Percentiles rank a stretch among this genome's conserved stretches.
Evolutionary conservation across 352 stramenopile genomes (phyloP).

Genomic region (Albugo laibachii): DNA sequence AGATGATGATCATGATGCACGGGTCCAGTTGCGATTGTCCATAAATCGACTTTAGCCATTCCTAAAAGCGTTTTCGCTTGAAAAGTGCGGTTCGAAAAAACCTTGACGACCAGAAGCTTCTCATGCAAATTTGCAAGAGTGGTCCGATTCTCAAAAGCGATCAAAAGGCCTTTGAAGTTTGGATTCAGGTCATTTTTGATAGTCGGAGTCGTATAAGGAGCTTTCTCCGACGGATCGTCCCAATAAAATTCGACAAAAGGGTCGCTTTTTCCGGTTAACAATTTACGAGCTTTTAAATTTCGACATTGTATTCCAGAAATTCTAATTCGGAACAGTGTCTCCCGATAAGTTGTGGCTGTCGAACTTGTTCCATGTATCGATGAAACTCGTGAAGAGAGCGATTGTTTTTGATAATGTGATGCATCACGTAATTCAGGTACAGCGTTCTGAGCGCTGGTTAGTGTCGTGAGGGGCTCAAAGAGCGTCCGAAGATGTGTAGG

Average conservation of each 20-base stretch:
- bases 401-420: too few relatives aligned
- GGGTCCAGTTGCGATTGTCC: constrained; percentile 61
- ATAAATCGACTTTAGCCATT: constrained; percentile 52
- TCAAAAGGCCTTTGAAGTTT: constrained; percentile 74
- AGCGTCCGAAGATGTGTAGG: too few relatives aligned
- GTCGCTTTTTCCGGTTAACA: constrained; percentile 65
- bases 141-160: constrained; percentile 73
- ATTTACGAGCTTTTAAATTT: constrained; percentile 51
- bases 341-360: too few relatives aligned
- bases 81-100: constrained; percentile 72
- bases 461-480: too few relatives aligned
- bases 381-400: too few relatives aligned
- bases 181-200: constrained; percentile 76
- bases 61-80: constrained; percentile 58
- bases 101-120: constrained; percentile 44
- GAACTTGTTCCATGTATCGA: too few relatives aligned
- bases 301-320: constrained; percentile 78
- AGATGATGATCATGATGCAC: constrained; percentile 79
- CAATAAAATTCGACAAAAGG: constrained; percentile 80
- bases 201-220: constrained; percentile 59
- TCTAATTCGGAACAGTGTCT: constrained; percentile 42
- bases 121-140: constrained; percentile 32
- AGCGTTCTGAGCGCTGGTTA: too few relatives aligned
- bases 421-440: too few relatives aligned
- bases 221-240: constrained; percentile 44